A percentile compares a stretch with the other conserved stretches of the same genome.
Conservation (phyloP, 2,329 filamentous ascomycete genomes). For the Botrytis fragariae region DNA sequence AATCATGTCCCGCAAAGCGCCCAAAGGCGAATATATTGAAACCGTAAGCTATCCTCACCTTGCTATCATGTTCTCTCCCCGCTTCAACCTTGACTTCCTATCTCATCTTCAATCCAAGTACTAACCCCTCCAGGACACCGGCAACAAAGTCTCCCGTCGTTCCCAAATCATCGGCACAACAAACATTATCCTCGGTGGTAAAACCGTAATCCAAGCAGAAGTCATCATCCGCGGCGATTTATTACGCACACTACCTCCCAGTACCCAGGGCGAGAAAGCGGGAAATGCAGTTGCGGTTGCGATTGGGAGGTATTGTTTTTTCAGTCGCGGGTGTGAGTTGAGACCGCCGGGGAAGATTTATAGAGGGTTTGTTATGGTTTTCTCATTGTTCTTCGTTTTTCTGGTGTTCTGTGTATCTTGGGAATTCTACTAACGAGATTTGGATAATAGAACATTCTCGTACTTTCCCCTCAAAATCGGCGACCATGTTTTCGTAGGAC, state of each 20-base stretch:
- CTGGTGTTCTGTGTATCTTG: background rate
- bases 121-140: slow-evolving; percentile 68
- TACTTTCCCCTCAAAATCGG: slow-evolving; percentile 91
- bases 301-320: slow-evolving; percentile 88
- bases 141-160: slow-evolving; percentile 95
- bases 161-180: slow-evolving; percentile 91
- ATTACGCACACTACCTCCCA: slow-evolving; percentile 53
- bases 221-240: slow-evolving; percentile 93
- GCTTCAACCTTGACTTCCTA: background rate
- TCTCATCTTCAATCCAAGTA: background rate
- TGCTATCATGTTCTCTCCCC: background rate
- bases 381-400: slow-evolving; percentile 18
- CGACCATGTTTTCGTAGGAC: slow-evolving; percentile 89
- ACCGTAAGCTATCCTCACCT: slow-evolving; percentile 60
- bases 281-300: slow-evolving; percentile 61
- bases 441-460: slow-evolving; percentile 53
- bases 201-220: slow-evolving; percentile 92
- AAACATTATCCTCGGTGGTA: slow-evolving; percentile 96
- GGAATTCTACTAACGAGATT: background rate
- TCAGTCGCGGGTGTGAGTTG: slow-evolving; percentile 74
- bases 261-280: slow-evolving; percentile 38
- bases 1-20: slow-evolving; percentile 71
- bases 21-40: slow-evolving; percentile 94
- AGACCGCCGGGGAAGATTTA: slow-evolving; percentile 81
- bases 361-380: slow-evolving; percentile 54